Evolutionary conservation across 176 grass and related monocot genomes (phyloP).

Genomic region (Triticum timopheevii): DNA sequence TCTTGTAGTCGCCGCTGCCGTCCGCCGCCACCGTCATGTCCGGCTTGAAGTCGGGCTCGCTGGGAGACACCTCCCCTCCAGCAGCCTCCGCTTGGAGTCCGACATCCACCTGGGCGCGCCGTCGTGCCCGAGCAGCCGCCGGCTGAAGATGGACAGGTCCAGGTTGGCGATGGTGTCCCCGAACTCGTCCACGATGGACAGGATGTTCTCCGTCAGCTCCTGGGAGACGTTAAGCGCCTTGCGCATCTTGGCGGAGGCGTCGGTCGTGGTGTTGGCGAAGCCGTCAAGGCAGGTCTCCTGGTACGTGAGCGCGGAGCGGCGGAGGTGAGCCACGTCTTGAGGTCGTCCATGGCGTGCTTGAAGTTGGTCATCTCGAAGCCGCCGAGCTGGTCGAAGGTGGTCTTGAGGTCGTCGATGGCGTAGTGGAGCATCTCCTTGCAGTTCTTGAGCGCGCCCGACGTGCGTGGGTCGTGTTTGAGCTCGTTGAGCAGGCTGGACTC

Average conservation of each 20-base stretch:
- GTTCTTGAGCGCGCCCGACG: slow-evolving; percentile 52
- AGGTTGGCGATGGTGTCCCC: slow-evolving; percentile 42
- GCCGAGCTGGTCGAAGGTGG: slow-evolving; percentile 55
- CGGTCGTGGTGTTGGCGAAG: slow-evolving; percentile 51
- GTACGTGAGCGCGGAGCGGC: slow-evolving; percentile 72
- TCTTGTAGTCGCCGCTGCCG: slow-evolving; percentile 65
- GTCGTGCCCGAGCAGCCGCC: slow-evolving; percentile 34
- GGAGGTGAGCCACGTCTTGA: slow-evolving; percentile 79
- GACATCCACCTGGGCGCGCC: slow-evolving; percentile 48
- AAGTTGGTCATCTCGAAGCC: slow-evolving; percentile 62
- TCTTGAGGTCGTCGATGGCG: slow-evolving; percentile 66
- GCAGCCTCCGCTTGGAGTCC: slow-evolving; percentile 28
- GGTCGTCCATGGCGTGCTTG: slow-evolving; percentile 55
- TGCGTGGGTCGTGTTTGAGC: slow-evolving; percentile 61
- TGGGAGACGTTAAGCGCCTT: slow-evolving; percentile 53
- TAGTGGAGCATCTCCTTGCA: slow-evolving; percentile 79
- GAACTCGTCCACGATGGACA: slow-evolving; percentile 68
- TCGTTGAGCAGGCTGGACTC: slow-evolving; percentile 51
- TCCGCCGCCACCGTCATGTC: slow-evolving; percentile 66
- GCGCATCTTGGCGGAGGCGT: slow-evolving; percentile 58
- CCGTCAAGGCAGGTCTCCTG: slow-evolving; percentile 82
- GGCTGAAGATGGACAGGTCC: slow-evolving; percentile 32
- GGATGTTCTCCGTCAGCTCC: slow-evolving; percentile 82
- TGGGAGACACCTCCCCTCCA: slow-evolving; percentile 11
- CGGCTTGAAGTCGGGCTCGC: slow-evolving; percentile 31